A percentile compares a stretch with the other conserved stretches of the same genome.
Evolutionary conservation across 192 early-diverging fungal genomes (phyloP).

Genomic region (Coemansia sp.): DNA sequence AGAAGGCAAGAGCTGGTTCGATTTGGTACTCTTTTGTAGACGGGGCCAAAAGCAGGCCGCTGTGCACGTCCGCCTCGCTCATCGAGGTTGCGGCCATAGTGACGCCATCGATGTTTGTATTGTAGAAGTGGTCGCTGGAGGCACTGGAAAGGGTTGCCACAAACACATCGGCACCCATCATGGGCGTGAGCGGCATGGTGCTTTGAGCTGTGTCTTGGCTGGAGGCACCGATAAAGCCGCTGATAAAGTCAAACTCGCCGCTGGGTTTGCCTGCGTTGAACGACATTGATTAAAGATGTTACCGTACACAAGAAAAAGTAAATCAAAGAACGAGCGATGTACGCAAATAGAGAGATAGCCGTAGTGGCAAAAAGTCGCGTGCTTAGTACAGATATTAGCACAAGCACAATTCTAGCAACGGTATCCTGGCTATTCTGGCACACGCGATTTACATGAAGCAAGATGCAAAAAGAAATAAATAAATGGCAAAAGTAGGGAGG

Average conservation of each 20-base stretch:
- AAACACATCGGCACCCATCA: slow-evolving; percentile 16
- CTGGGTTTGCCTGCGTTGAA: neutral
- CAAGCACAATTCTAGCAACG: neutral
- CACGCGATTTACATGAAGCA: too few relatives aligned
- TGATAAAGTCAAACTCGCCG: neutral
- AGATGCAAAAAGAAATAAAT: too few relatives aligned
- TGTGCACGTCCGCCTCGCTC: neutral
- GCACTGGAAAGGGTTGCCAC: slow-evolving; percentile 1
- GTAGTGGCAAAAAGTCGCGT: neutral
- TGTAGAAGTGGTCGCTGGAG: slow-evolving; percentile 2
- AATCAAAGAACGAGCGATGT: neutral
- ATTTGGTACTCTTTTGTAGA: neutral
- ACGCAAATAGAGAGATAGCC: neutral
- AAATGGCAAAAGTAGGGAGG: too few relatives aligned
- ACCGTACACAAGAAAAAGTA: neutral
- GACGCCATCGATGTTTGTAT: neutral
- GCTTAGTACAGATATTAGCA: neutral
- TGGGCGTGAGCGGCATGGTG: slow-evolving; percentile 21
- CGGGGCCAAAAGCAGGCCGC: neutral
- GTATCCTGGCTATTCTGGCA: too few relatives aligned
- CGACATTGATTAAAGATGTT: neutral
- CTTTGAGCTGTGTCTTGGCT: slow-evolving; percentile 2
- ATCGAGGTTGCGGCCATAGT: neutral
- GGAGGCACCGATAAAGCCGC: neutral
- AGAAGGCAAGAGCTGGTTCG: neutral